Evolutionary conservation across 1,284 basidiomycete genomes (phyloP), one percentile per base, ranked within the genome.

Genomic region (Ceraceosorus guamensis): DNA sequence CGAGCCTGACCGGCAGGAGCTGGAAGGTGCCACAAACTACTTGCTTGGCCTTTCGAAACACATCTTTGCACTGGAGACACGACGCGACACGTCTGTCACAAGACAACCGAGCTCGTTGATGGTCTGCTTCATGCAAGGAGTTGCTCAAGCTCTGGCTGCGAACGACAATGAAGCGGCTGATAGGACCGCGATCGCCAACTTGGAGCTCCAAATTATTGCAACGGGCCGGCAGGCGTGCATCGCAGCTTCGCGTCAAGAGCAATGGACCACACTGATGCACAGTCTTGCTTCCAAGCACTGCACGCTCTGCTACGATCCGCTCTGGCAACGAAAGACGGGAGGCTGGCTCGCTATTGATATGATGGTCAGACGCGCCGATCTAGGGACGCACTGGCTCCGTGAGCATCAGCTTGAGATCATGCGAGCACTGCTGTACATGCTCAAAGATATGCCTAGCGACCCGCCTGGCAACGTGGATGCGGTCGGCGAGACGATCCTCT

Each of bases 371-470:
- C 60, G 63, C 10, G 68, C 70, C 34, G 83, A 86, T 24, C 79
- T 95, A 31, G 84, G 83, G 64, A 51, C 60, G 52, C 55, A 60
- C 31, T 95, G 91, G 89, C 82, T 92, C 50, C 82, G 84, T 60
- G 90, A 95, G 56, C 86, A 91, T 48, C 88, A 95, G 76, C 82
- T 89, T 46, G 93, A 98, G 68, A 85, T 96, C 62, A 84, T 92
- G 51, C 86, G 92, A 47, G 91, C 89, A 4, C 82, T 99, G 35
- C 80, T 98, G 47, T 92, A 92, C 73, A 88, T 93, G 61, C 81
- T 99, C 50, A 97, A 98, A 75, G 93, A 98, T 74, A 88, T 96
- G 74, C 92, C 95, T 0, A 84, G 84, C 63, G 92, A 98, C 65
- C 83, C 91, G 45, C 89, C 91, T 0, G 83, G 84, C 24, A 86